Evolutionary conservation across 352 stramenopile genomes (phyloP).

Genomic region (Pythium pyrilobum): DNA sequence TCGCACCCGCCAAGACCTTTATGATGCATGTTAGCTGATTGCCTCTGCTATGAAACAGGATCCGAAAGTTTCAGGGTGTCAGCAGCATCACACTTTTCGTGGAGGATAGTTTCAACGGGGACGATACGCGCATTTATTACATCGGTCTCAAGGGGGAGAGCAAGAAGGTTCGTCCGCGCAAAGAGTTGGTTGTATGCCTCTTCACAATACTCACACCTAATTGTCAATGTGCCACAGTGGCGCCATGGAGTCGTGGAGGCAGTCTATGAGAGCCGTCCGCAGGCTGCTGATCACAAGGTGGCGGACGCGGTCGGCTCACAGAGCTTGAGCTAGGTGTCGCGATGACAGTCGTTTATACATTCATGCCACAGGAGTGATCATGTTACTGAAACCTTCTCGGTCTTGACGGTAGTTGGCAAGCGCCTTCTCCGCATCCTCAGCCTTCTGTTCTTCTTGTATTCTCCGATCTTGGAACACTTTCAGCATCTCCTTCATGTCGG

Average conservation of each 20-base stretch:
- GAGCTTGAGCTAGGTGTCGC: conserved; percentile 36
- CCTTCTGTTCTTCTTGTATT: conserved; percentile 64
- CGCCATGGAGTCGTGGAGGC: conserved; percentile 80
- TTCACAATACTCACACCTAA: neutral
- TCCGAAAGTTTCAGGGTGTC: conserved; percentile 84
- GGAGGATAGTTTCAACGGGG: conserved; percentile 63
- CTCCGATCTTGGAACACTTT: conserved; percentile 46
- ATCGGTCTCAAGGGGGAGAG: conserved; percentile 84
- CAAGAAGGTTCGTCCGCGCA: conserved; percentile 63
- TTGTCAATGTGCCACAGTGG: conserved; percentile 42
- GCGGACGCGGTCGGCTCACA: conserved; percentile 38
- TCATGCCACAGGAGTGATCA: conserved; percentile 7
- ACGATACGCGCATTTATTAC: conserved; percentile 80
- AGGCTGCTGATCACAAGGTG: conserved; percentile 77
- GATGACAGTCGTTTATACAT: neutral
- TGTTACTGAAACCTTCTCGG: conserved; percentile 29
- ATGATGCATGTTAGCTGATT: no score
- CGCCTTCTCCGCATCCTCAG: conserved; percentile 35
- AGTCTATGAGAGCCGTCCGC: conserved; percentile 77
- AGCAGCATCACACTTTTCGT: conserved; percentile 80
- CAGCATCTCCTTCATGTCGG: conserved; percentile 60
- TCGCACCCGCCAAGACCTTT: no score
- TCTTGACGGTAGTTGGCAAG: conserved; percentile 48
- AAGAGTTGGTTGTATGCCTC: neutral
- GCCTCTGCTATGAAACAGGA: conserved; percentile 22